Conservation (phyloP, 768 basidiomycete species). For the Mycena polygramma region DNA sequence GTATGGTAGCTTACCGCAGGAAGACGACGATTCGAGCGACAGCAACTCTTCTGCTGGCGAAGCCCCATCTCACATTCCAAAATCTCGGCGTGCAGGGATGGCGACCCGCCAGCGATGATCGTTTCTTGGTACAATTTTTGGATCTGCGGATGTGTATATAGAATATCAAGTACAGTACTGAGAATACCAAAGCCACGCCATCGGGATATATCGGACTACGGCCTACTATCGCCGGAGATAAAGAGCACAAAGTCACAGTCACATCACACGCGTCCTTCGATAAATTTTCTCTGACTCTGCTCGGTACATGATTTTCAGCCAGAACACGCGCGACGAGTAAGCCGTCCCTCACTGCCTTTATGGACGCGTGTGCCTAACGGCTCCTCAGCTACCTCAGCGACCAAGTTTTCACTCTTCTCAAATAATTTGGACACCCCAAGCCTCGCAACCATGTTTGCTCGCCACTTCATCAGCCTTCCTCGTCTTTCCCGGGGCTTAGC, state of each 20-base stretch:
- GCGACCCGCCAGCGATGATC: neutral
- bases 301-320: constrained; percentile 83
- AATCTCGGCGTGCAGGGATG: constrained; percentile 64
- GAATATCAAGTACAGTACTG: too few species aligned
- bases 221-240: too few species aligned
- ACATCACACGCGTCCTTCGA: neutral
- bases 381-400: constrained; percentile 85
- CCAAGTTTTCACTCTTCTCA: constrained; percentile 85
- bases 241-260: too few species aligned
- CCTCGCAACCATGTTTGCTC: constrained; percentile 66
- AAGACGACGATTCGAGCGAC: constrained; percentile 55
- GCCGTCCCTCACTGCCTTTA: constrained; percentile 37
- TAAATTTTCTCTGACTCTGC: constrained; percentile 30
- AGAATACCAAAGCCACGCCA: too few species aligned
- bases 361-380: constrained; percentile 40
- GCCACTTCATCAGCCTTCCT: constrained; percentile 63
- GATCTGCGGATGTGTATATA: too few species aligned
- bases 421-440: constrained; percentile 47
- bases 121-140: neutral
- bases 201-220: too few species aligned
- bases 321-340: constrained; percentile 92
- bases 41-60: constrained; percentile 52
- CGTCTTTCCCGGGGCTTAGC: constrained; percentile 72
- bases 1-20: constrained; percentile 50
- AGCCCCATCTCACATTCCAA: constrained; percentile 71